These are phyloP conservation scores for Tetrapyrgos nigripes DNA, from an alignment of 1,284 basidiomycete genomes.

Conservation along the genomic window DNA sequence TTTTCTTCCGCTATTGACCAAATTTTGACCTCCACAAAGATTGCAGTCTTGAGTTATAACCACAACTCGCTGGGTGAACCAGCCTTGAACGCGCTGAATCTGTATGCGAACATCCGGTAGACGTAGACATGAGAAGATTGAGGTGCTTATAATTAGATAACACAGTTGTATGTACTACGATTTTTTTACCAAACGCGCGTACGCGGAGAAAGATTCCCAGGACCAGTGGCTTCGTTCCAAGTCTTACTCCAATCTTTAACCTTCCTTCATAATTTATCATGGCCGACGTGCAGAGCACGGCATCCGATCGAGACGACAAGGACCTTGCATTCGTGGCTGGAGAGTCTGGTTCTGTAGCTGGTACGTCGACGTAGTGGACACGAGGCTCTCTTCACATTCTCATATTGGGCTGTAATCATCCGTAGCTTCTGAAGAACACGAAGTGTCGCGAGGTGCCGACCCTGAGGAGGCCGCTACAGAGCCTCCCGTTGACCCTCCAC, in stretches of 20 bases:
- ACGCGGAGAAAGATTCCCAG: slow-evolving; percentile 19
- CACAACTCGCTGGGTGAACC: slow-evolving; percentile 82
- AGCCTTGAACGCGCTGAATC: slow-evolving; percentile 73
- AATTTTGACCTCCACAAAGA: slow-evolving; percentile 42
- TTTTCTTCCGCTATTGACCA: neutral
- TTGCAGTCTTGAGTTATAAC: slow-evolving; percentile 77
- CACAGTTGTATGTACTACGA: neutral
- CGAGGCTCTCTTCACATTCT: slow-evolving; percentile 54
- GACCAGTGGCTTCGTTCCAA: neutral
- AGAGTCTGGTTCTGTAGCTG: slow-evolving; percentile 22
- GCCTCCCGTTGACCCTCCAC: slow-evolving; percentile 1
- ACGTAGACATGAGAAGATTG: slow-evolving; percentile 1
- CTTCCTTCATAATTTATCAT: slow-evolving; percentile 40
- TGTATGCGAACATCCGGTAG: slow-evolving; percentile 58
- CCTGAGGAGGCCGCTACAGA: slow-evolving; percentile 14
- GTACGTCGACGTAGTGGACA: slow-evolving; percentile 49
- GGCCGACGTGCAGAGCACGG: slow-evolving; percentile 45
- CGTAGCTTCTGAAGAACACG: slow-evolving; percentile 25
- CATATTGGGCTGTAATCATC: slow-evolving; percentile 2
- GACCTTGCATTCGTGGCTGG: slow-evolving; percentile 27
- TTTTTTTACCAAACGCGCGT: neutral
- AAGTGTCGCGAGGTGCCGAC: slow-evolving; percentile 22
- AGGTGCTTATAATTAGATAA: slow-evolving; percentile 13
- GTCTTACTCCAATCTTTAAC: slow-evolving; percentile 17
- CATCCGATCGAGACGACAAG: slow-evolving; percentile 28